These are phyloP conservation scores for Anethum foeniculum DNA, from an alignment of 140 eudicot genomes.

Conservation along the genomic window DNA sequence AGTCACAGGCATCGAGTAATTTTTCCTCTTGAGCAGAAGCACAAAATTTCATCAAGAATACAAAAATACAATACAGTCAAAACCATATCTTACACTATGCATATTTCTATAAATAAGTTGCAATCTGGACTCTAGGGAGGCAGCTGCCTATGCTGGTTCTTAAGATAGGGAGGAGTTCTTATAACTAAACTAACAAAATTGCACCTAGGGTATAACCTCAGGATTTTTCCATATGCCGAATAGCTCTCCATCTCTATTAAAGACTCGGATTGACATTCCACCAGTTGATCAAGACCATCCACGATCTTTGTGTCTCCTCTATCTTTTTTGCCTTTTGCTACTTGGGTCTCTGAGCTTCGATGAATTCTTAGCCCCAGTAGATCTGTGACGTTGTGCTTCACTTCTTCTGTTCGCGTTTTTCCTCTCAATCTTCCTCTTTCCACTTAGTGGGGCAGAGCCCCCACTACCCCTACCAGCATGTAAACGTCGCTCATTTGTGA, in stretches of 20 bases:
- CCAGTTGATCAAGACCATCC: neutral
- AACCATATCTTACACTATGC: neutral
- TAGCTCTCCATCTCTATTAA: neutral
- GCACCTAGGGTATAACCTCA: neutral
- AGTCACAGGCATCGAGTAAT: neutral
- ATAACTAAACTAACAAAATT: neutral
- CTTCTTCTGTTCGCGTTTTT: slow-evolving; percentile 19
- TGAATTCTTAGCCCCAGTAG: slow-evolving; percentile 12
- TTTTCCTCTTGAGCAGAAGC: neutral
- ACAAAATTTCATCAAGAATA: too few relatives aligned
- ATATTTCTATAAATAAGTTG: neutral
- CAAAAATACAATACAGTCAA: neutral
- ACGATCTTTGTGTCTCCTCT: neutral
- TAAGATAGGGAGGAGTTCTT: neutral
- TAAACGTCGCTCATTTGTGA: slow-evolving; percentile 18
- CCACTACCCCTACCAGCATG: slow-evolving; percentile 24
- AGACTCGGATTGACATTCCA: neutral
- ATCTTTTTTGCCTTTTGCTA: slow-evolving; percentile 22
- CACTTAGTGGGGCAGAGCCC: slow-evolving; percentile 17
- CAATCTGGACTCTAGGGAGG: neutral
- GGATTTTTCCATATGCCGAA: neutral
- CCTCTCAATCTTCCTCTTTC: slow-evolving; percentile 23
- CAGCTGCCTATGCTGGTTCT: neutral
- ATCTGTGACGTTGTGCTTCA: slow-evolving; percentile 18
- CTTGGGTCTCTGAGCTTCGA: slow-evolving; percentile 16